Conservation (phyloP, 805 yeast genomes). For the Starmerella vitae region DNA sequence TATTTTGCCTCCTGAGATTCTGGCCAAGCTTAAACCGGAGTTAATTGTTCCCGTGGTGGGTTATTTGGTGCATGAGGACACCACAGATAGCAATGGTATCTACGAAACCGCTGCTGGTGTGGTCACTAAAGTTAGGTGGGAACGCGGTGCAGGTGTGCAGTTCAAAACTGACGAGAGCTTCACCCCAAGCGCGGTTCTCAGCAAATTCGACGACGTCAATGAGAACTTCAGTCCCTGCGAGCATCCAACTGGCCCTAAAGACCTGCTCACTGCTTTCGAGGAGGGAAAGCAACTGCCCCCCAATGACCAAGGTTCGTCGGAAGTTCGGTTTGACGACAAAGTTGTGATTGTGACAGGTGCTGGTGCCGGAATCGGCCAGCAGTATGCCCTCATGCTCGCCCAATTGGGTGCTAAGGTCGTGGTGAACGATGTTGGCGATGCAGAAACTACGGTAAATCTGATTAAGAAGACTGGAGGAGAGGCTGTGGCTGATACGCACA, state of each 20-base stretch:
- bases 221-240: slow-evolving; percentile 42
- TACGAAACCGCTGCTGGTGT: slow-evolving; percentile 93
- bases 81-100: slow-evolving; percentile 55
- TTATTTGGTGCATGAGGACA: slow-evolving; percentile 55
- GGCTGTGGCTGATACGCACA: slow-evolving; percentile 74
- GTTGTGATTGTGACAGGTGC: slow-evolving; percentile 92
- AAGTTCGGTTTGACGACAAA: slow-evolving; percentile 57
- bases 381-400: slow-evolving; percentile 75
- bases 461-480: slow-evolving; percentile 57
- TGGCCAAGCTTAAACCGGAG: slow-evolving; percentile 70
- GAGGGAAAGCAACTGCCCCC: slow-evolving; percentile 40
- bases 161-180: slow-evolving; percentile 65
- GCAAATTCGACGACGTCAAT: slow-evolving; percentile 47
- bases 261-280: slow-evolving; percentile 49
- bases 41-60: slow-evolving; percentile 86
- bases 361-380: slow-evolving; percentile 86
- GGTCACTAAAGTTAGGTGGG: slow-evolving; percentile 87
- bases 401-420: slow-evolving; percentile 91
- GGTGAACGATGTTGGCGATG: slow-evolving; percentile 75
- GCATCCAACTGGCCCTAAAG: slow-evolving; percentile 61
- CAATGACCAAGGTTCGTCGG: slow-evolving; percentile 43
- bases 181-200: slow-evolving; percentile 74
- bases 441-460: slow-evolving; percentile 59
- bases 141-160: slow-evolving; percentile 73
- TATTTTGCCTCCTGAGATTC: slow-evolving; percentile 69